Evolutionary conservation across 2,329 filamentous ascomycete genomes (phyloP).

Genomic region (Sclerotinia minor): DNA sequence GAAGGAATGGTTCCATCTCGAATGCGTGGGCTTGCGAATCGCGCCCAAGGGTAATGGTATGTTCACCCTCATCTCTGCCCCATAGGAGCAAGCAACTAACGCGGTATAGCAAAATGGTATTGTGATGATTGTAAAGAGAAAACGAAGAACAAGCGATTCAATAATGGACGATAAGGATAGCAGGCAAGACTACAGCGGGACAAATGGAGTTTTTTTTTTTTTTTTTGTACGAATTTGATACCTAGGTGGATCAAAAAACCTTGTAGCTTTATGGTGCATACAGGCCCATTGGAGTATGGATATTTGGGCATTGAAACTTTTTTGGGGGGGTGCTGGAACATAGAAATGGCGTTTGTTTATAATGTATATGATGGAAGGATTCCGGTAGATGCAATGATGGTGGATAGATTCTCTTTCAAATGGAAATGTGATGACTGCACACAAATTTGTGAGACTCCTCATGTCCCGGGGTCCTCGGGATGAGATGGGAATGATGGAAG

Average conservation of each 20-base stretch:
- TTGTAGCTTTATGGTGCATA: constrained; percentile 11
- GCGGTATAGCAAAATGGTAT: constrained; percentile 39
- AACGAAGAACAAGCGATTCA: constrained; percentile 36
- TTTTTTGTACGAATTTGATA: constrained; percentile 21
- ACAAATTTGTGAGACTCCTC: neutral
- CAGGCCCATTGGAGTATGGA: constrained; percentile 20
- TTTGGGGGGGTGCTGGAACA: constrained; percentile 2
- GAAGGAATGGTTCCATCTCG: constrained; percentile 81
- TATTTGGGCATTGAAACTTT: constrained; percentile 5
- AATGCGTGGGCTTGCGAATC: constrained; percentile 76
- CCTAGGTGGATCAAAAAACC: constrained; percentile 16
- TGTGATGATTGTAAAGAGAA: constrained; percentile 41
- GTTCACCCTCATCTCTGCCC: constrained; percentile 20
- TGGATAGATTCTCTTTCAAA: neutral
- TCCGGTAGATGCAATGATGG: constrained; percentile 2
- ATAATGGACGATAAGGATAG: constrained; percentile 32
- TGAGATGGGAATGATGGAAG: constrained; percentile 1
- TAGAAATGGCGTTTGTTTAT: constrained; percentile 16
- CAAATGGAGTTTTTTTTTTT: constrained; percentile 24
- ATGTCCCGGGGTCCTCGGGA: neutral
- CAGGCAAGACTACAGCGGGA: constrained; percentile 14
- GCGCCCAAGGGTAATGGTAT: constrained; percentile 62
- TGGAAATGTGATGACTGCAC: neutral
- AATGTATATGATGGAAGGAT: constrained; percentile 14
- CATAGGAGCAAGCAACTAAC: neutral